These are phyloP conservation scores for Penicillium salamii DNA, from an alignment of 495 filamentous ascomycete genomes.

Conservation along the genomic window DNA sequence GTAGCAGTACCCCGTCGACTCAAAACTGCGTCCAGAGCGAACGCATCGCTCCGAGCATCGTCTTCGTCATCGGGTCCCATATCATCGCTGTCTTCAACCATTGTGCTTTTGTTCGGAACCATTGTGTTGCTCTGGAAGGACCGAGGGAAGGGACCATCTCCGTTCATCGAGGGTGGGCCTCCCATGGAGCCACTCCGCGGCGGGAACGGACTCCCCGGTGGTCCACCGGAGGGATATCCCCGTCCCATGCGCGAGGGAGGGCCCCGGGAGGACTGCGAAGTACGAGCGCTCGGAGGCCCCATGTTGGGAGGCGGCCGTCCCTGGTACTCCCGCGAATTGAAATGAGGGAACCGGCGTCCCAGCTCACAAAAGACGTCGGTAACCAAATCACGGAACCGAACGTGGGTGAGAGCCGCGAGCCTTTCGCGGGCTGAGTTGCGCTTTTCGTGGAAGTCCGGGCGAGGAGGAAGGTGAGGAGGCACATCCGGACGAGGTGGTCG, in stretches of 20 bases:
- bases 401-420: constrained; percentile 78
- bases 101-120: constrained; percentile 94
- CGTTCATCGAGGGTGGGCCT: constrained; percentile 42
- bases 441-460: constrained; percentile 89
- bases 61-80: constrained; percentile 57
- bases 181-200: constrained; percentile 47
- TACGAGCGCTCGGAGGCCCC: constrained; percentile 32
- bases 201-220: constrained; percentile 40
- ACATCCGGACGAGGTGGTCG: constrained; percentile 50
- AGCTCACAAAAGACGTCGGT: constrained; percentile 95
- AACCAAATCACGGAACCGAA: constrained; percentile 84
- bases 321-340: constrained; percentile 63
- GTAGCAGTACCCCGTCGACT: constrained; percentile 57
- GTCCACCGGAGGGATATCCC: constrained; percentile 41
- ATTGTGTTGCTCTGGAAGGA: constrained; percentile 95
- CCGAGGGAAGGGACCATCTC: constrained; percentile 69
- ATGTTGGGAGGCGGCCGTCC: constrained; percentile 41
- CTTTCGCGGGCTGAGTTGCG: constrained; percentile 95
- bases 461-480: constrained; percentile 74
- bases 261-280: constrained; percentile 39
- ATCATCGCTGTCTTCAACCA: constrained; percentile 96
- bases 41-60: constrained; percentile 62
- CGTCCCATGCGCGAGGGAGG: constrained; percentile 35
- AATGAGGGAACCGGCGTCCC: constrained; percentile 84
- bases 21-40: constrained; percentile 54